These are phyloP conservation scores for Cyanophora paradoxa DNA, from an alignment of 78 protist species.

Conservation along the genomic window DNA sequence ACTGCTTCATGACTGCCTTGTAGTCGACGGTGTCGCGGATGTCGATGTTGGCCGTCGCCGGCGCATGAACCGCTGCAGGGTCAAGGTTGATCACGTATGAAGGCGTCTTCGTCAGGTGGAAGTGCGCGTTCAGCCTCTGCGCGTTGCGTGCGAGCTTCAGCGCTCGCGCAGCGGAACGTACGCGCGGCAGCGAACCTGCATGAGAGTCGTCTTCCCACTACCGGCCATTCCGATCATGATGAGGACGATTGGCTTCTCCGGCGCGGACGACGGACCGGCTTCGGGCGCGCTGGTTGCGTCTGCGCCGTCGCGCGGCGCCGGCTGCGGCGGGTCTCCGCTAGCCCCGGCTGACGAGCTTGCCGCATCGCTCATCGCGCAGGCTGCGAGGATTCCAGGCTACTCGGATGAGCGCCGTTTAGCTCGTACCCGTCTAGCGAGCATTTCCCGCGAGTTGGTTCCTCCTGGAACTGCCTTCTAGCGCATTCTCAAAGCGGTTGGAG, in stretches of 20 bases:
- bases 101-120: slow-evolving; percentile 40
- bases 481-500: no score
- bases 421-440: no score
- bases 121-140: slow-evolving; percentile 54
- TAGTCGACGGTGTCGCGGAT: slow-evolving; percentile 96
- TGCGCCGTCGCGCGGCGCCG: no score
- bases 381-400: no score
- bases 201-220: slow-evolving; percentile 91
- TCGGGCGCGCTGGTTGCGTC: no score
- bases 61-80: slow-evolving; percentile 50
- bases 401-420: no score
- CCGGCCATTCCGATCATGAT: slow-evolving; percentile 98
- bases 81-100: slow-evolving; percentile 83
- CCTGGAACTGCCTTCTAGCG: no score
- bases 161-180: neutral
- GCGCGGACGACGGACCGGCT: no score
- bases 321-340: no score
- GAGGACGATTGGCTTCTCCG: slow-evolving; percentile 60
- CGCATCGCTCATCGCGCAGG: no score
- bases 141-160: neutral
- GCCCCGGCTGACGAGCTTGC: no score
- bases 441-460: no score
- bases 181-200: slow-evolving; percentile 46
- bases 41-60: slow-evolving; percentile 89
- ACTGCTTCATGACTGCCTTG: slow-evolving; percentile 92